Conservation (phyloP, 1,284 basidiomycete genomes). For the Phellopilus nigrolimitatus region DNA sequence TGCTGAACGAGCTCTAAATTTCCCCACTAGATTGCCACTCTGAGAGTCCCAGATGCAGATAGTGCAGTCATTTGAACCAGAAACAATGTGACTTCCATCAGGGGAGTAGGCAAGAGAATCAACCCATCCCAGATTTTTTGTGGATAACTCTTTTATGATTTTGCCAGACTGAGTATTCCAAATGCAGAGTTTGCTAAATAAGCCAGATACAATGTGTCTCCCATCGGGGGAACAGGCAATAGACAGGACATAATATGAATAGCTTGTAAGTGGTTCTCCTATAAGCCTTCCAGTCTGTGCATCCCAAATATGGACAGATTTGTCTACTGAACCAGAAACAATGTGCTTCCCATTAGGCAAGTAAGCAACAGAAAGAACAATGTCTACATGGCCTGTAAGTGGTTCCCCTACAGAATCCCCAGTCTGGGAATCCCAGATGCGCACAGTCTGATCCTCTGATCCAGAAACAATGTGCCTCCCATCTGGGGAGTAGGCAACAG, state of each 20-base stretch:
- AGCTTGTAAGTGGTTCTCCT: slow-evolving; percentile 3
- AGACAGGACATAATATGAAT: too few relatives aligned
- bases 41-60: neutral
- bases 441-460: slow-evolving; percentile 15
- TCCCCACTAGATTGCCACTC: too few relatives aligned
- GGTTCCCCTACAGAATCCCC: slow-evolving; percentile 2
- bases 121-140: too few relatives aligned
- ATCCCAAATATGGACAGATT: slow-evolving; percentile 37
- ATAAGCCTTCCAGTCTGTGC: slow-evolving; percentile 11
- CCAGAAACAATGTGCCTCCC: slow-evolving; percentile 14
- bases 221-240: too few relatives aligned
- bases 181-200: too few relatives aligned
- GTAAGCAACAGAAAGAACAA: slow-evolving; percentile 19
- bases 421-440: slow-evolving; percentile 15
- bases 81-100: neutral
- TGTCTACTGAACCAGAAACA: slow-evolving; percentile 40
- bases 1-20: too few relatives aligned
- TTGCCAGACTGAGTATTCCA: too few relatives aligned
- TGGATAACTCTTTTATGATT: too few relatives aligned
- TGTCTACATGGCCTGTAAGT: slow-evolving; percentile 16
- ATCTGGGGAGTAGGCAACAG: slow-evolving; percentile 16
- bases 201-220: too few relatives aligned
- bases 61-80: neutral
- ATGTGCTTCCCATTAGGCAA: slow-evolving; percentile 42
- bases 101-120: too few relatives aligned